A percentile compares a stretch with the other conserved stretches of the same genome.
These are phyloP conservation scores for Plantago coronopus DNA, from an alignment of 305 asterid species.

Conservation along the genomic window DNA sequence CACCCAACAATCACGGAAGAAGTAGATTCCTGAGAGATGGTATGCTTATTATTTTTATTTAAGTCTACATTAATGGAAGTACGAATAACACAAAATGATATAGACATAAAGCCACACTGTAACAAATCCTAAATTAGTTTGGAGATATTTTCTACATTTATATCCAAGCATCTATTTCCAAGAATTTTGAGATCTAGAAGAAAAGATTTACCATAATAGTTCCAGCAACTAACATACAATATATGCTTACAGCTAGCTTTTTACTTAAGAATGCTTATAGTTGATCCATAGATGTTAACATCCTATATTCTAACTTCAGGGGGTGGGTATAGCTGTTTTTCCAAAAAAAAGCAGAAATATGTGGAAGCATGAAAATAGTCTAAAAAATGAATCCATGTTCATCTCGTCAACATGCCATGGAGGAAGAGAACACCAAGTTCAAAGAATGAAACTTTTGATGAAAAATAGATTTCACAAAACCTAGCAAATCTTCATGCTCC, in stretches of 20 bases:
- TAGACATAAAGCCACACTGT: not conserved
- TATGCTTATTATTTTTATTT: no score
- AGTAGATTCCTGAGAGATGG: no score
- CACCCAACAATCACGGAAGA: no score
- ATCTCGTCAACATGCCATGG: not conserved
- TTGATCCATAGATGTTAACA: conserved; percentile 3
- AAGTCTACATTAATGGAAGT: no score
- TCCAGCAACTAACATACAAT: not conserved
- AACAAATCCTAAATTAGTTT: not conserved
- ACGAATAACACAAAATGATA: not conserved
- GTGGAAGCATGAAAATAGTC: not conserved
- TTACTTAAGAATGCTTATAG: not conserved
- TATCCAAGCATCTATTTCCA: not conserved
- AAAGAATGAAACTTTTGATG: not conserved
- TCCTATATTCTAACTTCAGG: not conserved
- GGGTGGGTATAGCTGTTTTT: not conserved
- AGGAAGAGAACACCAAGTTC: not conserved
- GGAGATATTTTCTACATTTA: not conserved
- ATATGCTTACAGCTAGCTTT: not conserved
- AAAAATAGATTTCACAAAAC: not conserved
- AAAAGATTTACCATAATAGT: not conserved
- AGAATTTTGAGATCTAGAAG: not conserved
- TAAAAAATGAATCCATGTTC: not conserved
- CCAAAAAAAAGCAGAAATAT: conserved; percentile 1
- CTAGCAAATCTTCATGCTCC: not conserved